These are phyloP conservation scores for Arbutus unedo DNA, from an alignment of 148 eudicot species.

Conservation along the genomic window DNA sequence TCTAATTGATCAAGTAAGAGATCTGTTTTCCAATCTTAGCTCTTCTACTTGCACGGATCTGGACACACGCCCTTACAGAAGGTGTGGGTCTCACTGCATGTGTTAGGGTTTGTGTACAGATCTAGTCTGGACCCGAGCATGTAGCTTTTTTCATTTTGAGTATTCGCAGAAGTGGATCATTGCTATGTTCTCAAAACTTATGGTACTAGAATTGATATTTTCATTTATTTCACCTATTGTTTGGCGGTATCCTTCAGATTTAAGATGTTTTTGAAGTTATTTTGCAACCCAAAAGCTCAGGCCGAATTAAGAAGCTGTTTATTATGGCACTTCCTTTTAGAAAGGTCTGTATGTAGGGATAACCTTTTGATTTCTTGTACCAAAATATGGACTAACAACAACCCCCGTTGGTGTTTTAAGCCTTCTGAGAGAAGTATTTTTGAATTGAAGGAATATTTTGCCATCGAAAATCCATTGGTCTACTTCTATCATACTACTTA, in stretches of 20 bases:
- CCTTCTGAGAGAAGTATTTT: neutral
- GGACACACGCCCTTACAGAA: neutral
- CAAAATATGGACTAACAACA: neutral
- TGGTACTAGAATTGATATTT: neutral
- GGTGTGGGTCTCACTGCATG: neutral
- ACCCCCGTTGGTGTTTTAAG: neutral
- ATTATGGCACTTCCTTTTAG: neutral
- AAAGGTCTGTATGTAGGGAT: neutral
- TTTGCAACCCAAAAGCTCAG: neutral
- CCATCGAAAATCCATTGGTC: neutral
- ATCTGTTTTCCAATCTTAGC: slow-evolving; percentile 1
- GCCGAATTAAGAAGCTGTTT: neutral
- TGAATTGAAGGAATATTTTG: neutral
- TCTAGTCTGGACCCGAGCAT: neutral
- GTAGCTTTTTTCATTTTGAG: neutral
- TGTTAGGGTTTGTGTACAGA: neutral
- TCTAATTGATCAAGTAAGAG: slow-evolving; percentile 87
- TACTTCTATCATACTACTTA: too few relatives aligned
- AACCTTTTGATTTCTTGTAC: neutral
- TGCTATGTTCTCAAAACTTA: neutral
- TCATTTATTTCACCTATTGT: neutral
- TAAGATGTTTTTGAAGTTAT: neutral
- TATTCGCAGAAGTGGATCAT: neutral
- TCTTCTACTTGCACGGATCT: neutral
- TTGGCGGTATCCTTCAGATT: neutral